Base-by-base conservation (phyloP, 768 basidiomycete species). In the Paxillus ammoniavirescens region DNA sequence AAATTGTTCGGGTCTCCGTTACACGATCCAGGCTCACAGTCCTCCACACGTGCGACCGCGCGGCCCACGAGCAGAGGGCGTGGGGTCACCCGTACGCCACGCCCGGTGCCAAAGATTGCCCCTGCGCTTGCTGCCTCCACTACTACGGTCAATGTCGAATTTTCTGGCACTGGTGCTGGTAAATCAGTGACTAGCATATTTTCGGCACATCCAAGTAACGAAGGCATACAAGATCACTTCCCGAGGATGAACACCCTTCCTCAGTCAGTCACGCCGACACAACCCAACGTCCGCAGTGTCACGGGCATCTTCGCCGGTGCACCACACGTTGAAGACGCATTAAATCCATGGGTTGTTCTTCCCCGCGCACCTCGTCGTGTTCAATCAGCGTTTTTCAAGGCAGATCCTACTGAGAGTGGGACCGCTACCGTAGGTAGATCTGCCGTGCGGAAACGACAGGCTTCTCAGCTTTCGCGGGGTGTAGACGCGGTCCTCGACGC, bases 81-180 rank as follows among this genome's bases (percentile, higher is more conserved):
- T 21, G 62, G 54, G 21, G 60, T 47, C 40, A 50, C 49, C 4
- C 67, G 66, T 0, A 55, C 63, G n/a, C 64, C 72, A n/a, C 78
- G 82, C 26, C 70, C 82, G 6, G 86, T 84, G 21, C 91, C 88
- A 2, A 98, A 98, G 67, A 78, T 89, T 26, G 82, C 83, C 1
- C 89, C 95, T 2, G 92, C 91, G 10, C 81, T 93, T 30, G 86
- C 89, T 10, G 92, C 97, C 9, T 91, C 91, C 18, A 78, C 90
- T 2, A 95, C 91, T 46, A 94, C 93, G 2, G 95, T 98, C 61
- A 97, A 94, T 54, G 96, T 99, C 52, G 95, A 97, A 75, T 98
- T 98, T 70, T 90, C 86, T 3, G 87, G 90, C 4, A 72, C 81
- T 2, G 89, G 82, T 9, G 74, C 78, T 12, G 79, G 83, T n/a